Percentiles rank a stretch among this genome's conserved stretches.
phyloP scores from a whole-genome alignment of 768 basidiomycete species.

The Pluteus cervinus region DNA sequence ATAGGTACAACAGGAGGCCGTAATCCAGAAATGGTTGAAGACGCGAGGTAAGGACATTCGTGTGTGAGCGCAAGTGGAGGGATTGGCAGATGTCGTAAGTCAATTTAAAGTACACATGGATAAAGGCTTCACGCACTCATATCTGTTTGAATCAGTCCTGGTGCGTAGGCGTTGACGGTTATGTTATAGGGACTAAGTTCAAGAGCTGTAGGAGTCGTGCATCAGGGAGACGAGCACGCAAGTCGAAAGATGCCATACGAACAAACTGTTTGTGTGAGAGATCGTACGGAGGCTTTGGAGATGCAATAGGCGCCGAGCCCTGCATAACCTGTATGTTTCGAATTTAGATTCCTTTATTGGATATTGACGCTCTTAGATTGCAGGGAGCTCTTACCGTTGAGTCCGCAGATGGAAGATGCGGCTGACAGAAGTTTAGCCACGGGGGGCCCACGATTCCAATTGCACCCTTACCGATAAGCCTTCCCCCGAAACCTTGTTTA shows the following conservation, averaged over 20 bases:
- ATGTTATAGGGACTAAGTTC: constrained; percentile 21
- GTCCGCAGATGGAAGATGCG: constrained; percentile 26
- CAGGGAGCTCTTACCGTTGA: no score
- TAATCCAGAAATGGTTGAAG: neutral
- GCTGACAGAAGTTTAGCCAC: no score
- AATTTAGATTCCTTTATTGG: neutral
- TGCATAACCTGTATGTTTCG: constrained; percentile 8
- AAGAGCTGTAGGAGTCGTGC: constrained; percentile 25
- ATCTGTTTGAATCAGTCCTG: constrained; percentile 13
- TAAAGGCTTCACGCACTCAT: no score
- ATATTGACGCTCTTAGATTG: no score
- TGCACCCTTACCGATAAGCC: constrained; percentile 45
- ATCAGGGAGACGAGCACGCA: no score
- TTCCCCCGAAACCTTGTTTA: constrained; percentile 34
- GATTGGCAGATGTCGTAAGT: no score
- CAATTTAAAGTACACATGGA: no score
- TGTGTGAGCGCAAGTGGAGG: no score
- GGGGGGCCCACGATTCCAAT: no score
- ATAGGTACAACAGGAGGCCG: no score
- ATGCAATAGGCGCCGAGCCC: constrained; percentile 21
- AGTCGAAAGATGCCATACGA: constrained; percentile 3
- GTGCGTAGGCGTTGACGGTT: constrained; percentile 25
- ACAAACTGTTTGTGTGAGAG: constrained; percentile 35
- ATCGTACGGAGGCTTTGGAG: constrained; percentile 36
- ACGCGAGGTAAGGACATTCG: no score